A percentile compares a stretch with the other conserved stretches of the same genome.
These are phyloP conservation scores for Artemisia tridentata DNA, from an alignment of 129 eudicot species.

Conservation along the genomic window DNA sequence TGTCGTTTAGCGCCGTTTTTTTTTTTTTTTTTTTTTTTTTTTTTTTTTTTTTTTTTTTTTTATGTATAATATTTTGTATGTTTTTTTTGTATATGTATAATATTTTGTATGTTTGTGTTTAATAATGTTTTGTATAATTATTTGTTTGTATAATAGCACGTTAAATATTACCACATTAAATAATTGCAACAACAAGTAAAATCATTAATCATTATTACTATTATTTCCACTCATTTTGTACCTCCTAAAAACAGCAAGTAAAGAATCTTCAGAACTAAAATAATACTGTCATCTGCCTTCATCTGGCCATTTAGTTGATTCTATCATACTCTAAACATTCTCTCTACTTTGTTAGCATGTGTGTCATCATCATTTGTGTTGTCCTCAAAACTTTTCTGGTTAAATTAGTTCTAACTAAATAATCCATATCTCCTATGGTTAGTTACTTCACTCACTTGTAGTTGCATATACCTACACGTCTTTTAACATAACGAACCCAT, in stretches of 20 bases:
- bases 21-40: no score
- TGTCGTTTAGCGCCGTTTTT: no score
- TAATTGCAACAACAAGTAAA: no score
- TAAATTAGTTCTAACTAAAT: slow-evolving; percentile 14
- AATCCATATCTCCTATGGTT: slow-evolving; percentile 6
- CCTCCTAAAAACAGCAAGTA: slow-evolving; percentile 14
- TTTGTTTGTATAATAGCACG: no score
- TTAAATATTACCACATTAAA: no score
- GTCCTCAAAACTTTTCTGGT: slow-evolving; percentile 25
- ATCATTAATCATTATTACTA: background rate
- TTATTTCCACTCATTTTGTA: slow-evolving; percentile 25
- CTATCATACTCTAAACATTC: slow-evolving; percentile 30
- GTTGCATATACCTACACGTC: slow-evolving; percentile 26
- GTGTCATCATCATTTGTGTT: slow-evolving; percentile 28
- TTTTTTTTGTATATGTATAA: no score
- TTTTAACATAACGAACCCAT: background rate
- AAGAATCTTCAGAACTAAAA: slow-evolving; percentile 28
- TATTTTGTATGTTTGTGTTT: no score
- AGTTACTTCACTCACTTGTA: slow-evolving; percentile 11
- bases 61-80: no score
- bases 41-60: no score
- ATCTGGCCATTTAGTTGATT: slow-evolving; percentile 26
- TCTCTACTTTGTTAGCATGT: slow-evolving; percentile 30
- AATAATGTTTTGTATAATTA: no score
- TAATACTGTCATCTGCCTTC: slow-evolving; percentile 13